A percentile compares a stretch with the other conserved stretches of the same genome.
These are phyloP conservation scores for Cyclotella baltica DNA, from an alignment of 108 stramenopile species.

Conservation along the genomic window DNA sequence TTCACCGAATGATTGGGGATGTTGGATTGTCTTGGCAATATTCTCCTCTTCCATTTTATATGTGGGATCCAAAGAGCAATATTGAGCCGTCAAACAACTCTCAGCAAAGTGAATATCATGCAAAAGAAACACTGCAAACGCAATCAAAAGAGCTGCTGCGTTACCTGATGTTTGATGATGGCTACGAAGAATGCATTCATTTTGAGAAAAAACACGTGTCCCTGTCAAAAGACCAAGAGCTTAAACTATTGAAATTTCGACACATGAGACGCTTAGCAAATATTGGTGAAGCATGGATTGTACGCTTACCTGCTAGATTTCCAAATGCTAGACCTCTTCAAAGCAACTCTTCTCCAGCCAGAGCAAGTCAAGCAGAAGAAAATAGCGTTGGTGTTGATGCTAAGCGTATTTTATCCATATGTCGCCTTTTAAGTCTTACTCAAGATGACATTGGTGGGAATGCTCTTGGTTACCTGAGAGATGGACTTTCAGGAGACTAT, in stretches of 20 bases:
- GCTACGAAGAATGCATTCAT: conserved; percentile 68
- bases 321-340: conserved; percentile 48
- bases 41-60: conserved; percentile 56
- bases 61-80: conserved; percentile 14
- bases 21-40: conserved; percentile 64
- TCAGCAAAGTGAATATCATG: conserved; percentile 8
- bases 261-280: conserved; percentile 74
- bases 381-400: conserved; percentile 59
- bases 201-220: conserved; percentile 7
- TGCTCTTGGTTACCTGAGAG: conserved; percentile 57
- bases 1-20: conserved; percentile 69
- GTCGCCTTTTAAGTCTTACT: conserved; percentile 75
- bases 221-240: conserved; percentile 29
- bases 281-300: conserved; percentile 60
- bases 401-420: conserved; percentile 63
- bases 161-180: conserved; percentile 84
- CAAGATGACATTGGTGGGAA: conserved; percentile 65
- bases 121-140: conserved; percentile 28
- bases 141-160: conserved; percentile 58
- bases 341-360: conserved; percentile 7
- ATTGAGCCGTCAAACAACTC: not conserved
- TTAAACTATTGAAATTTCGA: conserved; percentile 75
- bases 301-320: conserved; percentile 52
- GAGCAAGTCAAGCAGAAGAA: conserved; percentile 27
- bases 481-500: conserved; percentile 38